Evolutionary conservation across 805 yeast species (phyloP), one percentile per base, ranked within the genome.

Genomic region (Cephaloascus albidus): DNA sequence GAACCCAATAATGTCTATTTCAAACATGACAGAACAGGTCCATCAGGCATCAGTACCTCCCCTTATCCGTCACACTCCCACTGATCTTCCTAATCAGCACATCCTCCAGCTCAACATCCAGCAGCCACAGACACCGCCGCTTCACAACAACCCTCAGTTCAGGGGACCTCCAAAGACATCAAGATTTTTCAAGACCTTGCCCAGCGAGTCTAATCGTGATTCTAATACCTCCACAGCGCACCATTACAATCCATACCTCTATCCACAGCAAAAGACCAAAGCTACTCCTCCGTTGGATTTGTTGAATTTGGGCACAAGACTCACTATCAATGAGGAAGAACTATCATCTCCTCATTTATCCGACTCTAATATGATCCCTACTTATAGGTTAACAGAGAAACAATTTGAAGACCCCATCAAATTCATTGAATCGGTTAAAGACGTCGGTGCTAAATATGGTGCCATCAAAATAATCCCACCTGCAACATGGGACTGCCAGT

Each of bases 401-500:
- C 80, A 84, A 48, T 74, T 79, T 43, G 51, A 57, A 10, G 80
- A 82, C 53, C 94, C 95, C 1, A 72, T 81, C 17, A 56, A 55
- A n/a, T 82, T 78, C 46, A 61, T 85, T 15, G 81, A 83, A 18
- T 64, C 73, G 12, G 56, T 76, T 1, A 55, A 60, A 10, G 63
- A 68, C 0, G 49, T 68, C 8, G 95, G 93, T 2, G 58, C 54
- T 26, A 54, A 60, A 20, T 76, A 70, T 54, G 96, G 96, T 0
- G 88, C 93, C 50, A 58, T 87, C 35, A 89, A 88, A 51, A 54
- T 89, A 2, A 63, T 73, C 4, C 81, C 94, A 3, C 89, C 90
- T 0, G 42, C 43, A 0, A 49, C 47, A 2, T 74, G 74, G 63
- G 53, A 59, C 16, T 19, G 40, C 47, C 15, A 49, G 45, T 27